Base-by-base conservation (phyloP, 1,284 basidiomycete species). In the Malassezia sympodialis region DNA sequence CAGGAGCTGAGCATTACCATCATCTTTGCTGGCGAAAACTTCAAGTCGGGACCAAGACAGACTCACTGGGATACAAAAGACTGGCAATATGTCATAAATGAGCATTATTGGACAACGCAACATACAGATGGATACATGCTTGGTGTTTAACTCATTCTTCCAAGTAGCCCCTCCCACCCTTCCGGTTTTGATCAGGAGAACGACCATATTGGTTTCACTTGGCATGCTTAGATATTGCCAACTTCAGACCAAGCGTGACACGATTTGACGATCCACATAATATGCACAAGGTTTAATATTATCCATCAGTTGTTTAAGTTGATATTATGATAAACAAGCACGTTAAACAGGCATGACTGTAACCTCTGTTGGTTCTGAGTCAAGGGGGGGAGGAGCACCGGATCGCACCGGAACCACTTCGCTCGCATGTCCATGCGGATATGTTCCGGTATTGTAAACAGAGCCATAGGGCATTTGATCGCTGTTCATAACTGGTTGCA, bases 161-260 rank as follows among this genome's bases (percentile, higher is more conserved):
- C 55, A 58, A 37, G 59, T 68, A 56, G 61, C 61, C 32, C 71
- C 75, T 52, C 61, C 68, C n/a, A 67, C 32, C 71, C 75, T 52
- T 61, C 68, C n/a, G 68, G 75, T 31, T 79, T 78, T 61, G 75
- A 77, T 63, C 47, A 72, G 21, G 73, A 62, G 51, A 66, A 73
- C 41, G 71, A 69, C 58, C 63, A 64, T 12, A 75, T 79, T 56
- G 78, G 77, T 19, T 78, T 79, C 63, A 76, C 77, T 15, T 62
- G 63, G 49, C 50, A 52, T 14, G 43, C 31, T 17, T 51, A 44
- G 44, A 17, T 35, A 15, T 8, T n/a, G 15, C 31, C 37, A 21
- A 21, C 3, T 17, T 39, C 19, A 19, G 5, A n/a, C 32, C 4
- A 4, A 3, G 8, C n/a, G n/a, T n/a, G n/a, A n/a, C n/a, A n/a